A percentile compares a stretch with the other conserved stretches of the same genome.
These are phyloP conservation scores for Phialophora chinensis DNA, from an alignment of 2,329 filamentous ascomycete genomes.

Conservation along the genomic window DNA sequence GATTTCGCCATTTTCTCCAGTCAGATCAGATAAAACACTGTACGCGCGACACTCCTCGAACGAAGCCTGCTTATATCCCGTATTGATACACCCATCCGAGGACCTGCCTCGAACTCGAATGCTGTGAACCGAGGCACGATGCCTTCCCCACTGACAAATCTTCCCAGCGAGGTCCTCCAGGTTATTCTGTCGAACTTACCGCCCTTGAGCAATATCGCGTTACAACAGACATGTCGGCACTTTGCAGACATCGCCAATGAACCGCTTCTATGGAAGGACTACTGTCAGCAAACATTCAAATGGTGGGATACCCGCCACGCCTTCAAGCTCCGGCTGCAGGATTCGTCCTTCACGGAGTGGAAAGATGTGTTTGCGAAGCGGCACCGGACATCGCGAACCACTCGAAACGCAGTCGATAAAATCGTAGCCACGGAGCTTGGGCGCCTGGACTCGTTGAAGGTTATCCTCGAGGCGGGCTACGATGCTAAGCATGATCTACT, in stretches of 20 bases:
- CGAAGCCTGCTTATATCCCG: background rate
- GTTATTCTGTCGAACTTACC: constrained; percentile 72
- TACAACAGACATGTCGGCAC: constrained; percentile 67
- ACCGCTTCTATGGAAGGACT: constrained; percentile 77
- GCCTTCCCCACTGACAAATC: constrained; percentile 34
- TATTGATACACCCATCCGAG: background rate
- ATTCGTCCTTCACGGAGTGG: constrained; percentile 63
- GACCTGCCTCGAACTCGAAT: background rate
- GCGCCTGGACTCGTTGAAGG: constrained; percentile 71
- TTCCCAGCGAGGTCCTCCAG: constrained; percentile 86
- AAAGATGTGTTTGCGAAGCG: constrained; percentile 69
- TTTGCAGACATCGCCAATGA: constrained; percentile 71
- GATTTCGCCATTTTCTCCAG: background rate
- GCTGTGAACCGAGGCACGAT: constrained; percentile 1
- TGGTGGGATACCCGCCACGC: constrained; percentile 75
- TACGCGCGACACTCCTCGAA: background rate
- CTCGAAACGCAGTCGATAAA: constrained; percentile 65
- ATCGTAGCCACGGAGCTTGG: constrained; percentile 74
- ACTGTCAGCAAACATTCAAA: constrained; percentile 72
- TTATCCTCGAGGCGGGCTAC: constrained; percentile 75
- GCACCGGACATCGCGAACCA: constrained; percentile 58
- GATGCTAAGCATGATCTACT: constrained; percentile 87
- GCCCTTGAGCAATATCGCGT: constrained; percentile 56
- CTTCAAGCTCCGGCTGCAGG: constrained; percentile 62
- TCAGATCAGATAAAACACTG: background rate